Evolutionary conservation across 2,329 filamentous ascomycete genomes (phyloP).

Genomic region (Arthrobotrys sinensis): DNA sequence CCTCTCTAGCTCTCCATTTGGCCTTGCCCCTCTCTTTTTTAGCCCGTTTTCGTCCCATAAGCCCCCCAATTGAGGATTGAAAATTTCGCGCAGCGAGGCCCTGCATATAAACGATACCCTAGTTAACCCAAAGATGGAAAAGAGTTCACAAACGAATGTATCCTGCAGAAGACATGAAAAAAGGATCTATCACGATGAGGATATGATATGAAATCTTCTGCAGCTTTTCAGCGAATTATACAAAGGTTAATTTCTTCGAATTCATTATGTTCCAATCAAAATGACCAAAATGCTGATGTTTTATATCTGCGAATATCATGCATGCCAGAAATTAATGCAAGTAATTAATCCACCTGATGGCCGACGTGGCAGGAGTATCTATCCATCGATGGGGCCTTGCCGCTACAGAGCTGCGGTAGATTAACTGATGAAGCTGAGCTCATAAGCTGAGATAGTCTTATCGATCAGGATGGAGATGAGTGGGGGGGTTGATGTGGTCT

Average conservation of each 20-base stretch:
- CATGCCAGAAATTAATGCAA: no score
- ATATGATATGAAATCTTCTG: not conserved
- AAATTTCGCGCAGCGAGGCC: not conserved
- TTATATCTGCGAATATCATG: no score
- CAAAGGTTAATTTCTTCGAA: no score
- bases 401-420: not conserved
- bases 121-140: not conserved
- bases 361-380: constrained; percentile 5
- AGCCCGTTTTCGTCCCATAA: no score
- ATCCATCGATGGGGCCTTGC: not conserved
- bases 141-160: not conserved
- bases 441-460: not conserved
- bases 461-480: not conserved
- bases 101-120: not conserved
- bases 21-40: no score
- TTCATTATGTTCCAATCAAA: no score
- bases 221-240: not conserved
- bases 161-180: constrained; percentile 2
- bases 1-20: no score
- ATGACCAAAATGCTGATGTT: no score
- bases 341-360: no score
- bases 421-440: not conserved
- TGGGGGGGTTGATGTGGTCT: no score
- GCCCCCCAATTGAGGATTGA: no score
- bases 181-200: not conserved